Evolutionary conservation across 495 filamentous ascomycete genomes (phyloP).

Genomic region (Baudoinia panamericana): DNA sequence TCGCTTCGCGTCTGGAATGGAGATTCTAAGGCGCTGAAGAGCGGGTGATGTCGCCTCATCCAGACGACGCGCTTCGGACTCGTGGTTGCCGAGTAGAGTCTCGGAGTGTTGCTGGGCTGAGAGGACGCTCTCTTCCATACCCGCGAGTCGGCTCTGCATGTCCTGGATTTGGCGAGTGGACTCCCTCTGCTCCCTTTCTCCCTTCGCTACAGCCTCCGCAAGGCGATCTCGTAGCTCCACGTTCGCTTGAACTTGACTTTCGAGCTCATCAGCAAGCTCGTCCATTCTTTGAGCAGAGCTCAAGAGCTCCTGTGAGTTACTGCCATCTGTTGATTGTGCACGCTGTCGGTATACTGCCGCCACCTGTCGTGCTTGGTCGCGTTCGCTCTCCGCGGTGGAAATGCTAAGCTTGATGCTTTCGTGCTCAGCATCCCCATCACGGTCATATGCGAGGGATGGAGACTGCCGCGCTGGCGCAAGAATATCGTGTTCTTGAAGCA

Average conservation of each 20-base stretch:
- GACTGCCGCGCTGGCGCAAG: slow-evolving; percentile 40
- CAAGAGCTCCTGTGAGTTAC: slow-evolving; percentile 31
- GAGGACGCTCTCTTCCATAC: slow-evolving; percentile 72
- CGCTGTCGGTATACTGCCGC: slow-evolving; percentile 28
- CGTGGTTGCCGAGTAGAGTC: slow-evolving; percentile 65
- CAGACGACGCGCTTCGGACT: slow-evolving; percentile 66
- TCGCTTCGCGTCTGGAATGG: slow-evolving; percentile 27
- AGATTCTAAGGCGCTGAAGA: slow-evolving; percentile 49
- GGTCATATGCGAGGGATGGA: not conserved
- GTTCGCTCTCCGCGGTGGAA: slow-evolving; percentile 54
- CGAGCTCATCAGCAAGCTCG: slow-evolving; percentile 60
- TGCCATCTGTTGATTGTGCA: not conserved
- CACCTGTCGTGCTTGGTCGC: slow-evolving; percentile 52
- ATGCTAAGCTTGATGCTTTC: slow-evolving; percentile 28
- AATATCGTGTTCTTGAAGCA: slow-evolving; percentile 82
- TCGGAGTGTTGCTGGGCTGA: slow-evolving; percentile 76
- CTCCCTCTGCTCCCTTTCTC: slow-evolving; percentile 68
- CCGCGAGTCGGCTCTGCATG: slow-evolving; percentile 65
- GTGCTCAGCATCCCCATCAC: not conserved
- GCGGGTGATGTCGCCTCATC: slow-evolving; percentile 67
- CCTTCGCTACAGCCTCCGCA: slow-evolving; percentile 70
- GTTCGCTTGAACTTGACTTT: slow-evolving; percentile 64
- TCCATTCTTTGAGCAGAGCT: slow-evolving; percentile 65
- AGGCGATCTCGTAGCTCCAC: slow-evolving; percentile 62
- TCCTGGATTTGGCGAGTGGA: slow-evolving; percentile 69